Percentiles rank a stretch among this genome's conserved stretches.
Evolutionary conservation across 768 basidiomycete genomes (phyloP).

Genomic region (Mycena rebaudengoi): DNA sequence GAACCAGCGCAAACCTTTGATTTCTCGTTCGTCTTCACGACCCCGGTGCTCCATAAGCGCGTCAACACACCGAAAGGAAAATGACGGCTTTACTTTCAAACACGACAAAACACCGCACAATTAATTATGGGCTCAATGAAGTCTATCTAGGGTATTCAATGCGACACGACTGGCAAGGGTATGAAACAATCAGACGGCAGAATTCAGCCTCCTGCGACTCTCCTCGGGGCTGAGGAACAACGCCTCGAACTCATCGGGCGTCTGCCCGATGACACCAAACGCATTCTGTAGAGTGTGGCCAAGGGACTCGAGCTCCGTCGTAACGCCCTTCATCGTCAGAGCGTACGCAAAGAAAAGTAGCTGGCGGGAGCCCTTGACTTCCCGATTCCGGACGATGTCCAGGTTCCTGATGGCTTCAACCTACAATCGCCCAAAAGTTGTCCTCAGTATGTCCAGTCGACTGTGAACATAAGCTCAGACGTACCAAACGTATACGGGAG

Average conservation of each 20-base stretch:
- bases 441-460: not conserved
- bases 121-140: not conserved
- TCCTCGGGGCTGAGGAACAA: constrained; percentile 60
- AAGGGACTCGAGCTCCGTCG: constrained; percentile 84
- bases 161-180: not conserved
- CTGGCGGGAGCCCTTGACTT: constrained; percentile 83
- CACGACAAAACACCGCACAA: not conserved
- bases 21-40: constrained; percentile 47
- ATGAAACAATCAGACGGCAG: constrained; percentile 27
- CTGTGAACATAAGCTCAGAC: constrained; percentile 19
- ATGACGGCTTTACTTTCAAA: not conserved
- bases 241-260: constrained; percentile 82
- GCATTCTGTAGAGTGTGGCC: constrained; percentile 85
- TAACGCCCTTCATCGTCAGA: constrained; percentile 93
- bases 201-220: constrained; percentile 30
- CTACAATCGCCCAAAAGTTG: constrained; percentile 41
- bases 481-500: constrained; percentile 79
- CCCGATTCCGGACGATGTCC: constrained; percentile 87
- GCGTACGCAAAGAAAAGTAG: constrained; percentile 95
- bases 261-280: constrained; percentile 92
- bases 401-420: constrained; percentile 84
- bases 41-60: constrained; percentile 11
- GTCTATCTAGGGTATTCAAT: not conserved
- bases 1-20: constrained; percentile 34
- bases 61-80: not conserved